Evolutionary conservation across 768 basidiomycete species (phyloP).

Genomic region (Auricularia heimuer): DNA sequence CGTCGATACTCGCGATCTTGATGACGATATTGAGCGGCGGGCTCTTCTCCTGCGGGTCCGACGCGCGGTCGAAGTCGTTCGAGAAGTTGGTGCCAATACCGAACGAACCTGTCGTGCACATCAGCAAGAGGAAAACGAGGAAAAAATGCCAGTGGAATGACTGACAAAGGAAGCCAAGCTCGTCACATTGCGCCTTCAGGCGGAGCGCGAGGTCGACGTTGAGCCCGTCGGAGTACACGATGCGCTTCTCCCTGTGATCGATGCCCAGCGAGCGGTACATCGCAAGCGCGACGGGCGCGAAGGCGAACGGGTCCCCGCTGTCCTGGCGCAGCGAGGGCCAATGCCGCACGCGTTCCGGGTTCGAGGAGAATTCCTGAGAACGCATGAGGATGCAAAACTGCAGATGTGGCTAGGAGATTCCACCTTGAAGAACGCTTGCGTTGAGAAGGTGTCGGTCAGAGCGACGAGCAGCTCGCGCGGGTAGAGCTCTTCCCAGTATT

Average conservation of each 20-base stretch:
- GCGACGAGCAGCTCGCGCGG: conserved; percentile 49
- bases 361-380: conserved; percentile 42
- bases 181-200: conserved; percentile 62
- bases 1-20: conserved; percentile 71
- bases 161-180: conserved; percentile 60
- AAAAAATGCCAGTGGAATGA: background rate
- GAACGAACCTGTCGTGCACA: conserved; percentile 52
- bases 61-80: conserved; percentile 58
- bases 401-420: background rate
- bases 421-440: conserved; percentile 74
- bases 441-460: conserved; percentile 93
- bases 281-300: conserved; percentile 61
- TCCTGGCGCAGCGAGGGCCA: conserved; percentile 90
- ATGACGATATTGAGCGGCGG: conserved; percentile 91
- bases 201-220: conserved; percentile 58
- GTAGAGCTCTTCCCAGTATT: conserved; percentile 80
- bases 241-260: conserved; percentile 49
- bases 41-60: conserved; percentile 40
- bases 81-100: conserved; percentile 91
- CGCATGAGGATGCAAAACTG: background rate
- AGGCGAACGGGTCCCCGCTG: conserved; percentile 82
- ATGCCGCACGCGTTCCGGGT: conserved; percentile 46
- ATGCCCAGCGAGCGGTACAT: conserved; percentile 65
- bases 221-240: conserved; percentile 81
- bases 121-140: background rate